Conservation (phyloP, 805 yeast genomes). For the Candida vartiovaarae region DNA sequence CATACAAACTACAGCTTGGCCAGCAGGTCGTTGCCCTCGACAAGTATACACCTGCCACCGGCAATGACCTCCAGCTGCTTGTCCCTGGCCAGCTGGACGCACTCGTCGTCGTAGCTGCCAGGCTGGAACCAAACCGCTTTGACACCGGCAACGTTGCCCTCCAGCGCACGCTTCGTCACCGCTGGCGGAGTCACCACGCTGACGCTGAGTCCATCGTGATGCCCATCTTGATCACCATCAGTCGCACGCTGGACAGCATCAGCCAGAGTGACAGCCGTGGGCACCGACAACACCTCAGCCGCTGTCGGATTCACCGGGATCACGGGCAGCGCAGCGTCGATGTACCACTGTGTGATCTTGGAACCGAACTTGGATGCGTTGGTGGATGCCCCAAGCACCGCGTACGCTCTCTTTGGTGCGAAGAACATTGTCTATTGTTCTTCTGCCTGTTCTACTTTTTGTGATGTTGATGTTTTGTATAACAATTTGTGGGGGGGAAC, state of each 20-base stretch:
- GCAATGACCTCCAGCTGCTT: constrained; percentile 31
- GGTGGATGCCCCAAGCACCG: constrained; percentile 67
- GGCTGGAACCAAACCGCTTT: constrained; percentile 81
- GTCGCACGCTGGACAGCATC: too few relatives aligned
- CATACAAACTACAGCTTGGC: constrained; percentile 28
- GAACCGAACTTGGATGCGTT: constrained; percentile 61
- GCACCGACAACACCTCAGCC: too few relatives aligned
- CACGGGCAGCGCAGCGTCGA: constrained; percentile 46
- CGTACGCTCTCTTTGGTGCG: constrained; percentile 44
- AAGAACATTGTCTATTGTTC: constrained; percentile 20
- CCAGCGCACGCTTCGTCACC: constrained; percentile 41
- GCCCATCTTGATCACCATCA: constrained; percentile 7
- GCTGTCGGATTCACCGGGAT: constrained; percentile 56
- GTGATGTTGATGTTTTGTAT: too few relatives aligned
- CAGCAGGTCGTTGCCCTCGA: constrained; percentile 50
- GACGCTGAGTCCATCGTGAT: constrained; percentile 42
- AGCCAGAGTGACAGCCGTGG: too few relatives aligned
- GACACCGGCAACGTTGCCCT: constrained; percentile 32
- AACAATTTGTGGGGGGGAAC: too few relatives aligned
- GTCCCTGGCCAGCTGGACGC: constrained; percentile 36
- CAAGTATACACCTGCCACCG: constrained; percentile 64
- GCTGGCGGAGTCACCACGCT: constrained; percentile 74
- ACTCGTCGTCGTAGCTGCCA: constrained; percentile 56
- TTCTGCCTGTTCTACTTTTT: too few relatives aligned
- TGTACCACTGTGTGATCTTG: constrained; percentile 65